These are phyloP conservation scores for Cordyceps sp. DNA, from an alignment of 2,329 filamentous ascomycete species.

Conservation along the genomic window DNA sequence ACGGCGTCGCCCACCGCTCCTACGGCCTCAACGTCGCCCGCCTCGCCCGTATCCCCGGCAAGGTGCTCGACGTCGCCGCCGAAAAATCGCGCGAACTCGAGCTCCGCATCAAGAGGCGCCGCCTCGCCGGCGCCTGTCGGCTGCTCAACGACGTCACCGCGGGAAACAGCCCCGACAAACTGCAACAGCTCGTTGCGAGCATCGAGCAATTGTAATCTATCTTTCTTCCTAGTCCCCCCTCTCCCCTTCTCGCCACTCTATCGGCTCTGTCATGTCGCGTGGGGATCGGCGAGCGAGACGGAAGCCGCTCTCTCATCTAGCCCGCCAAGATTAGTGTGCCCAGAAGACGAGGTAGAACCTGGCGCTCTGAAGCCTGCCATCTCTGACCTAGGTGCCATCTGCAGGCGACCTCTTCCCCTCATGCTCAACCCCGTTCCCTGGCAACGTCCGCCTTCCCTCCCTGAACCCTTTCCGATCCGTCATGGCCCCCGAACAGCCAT, in stretches of 20 bases:
- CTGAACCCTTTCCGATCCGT: too few relatives aligned
- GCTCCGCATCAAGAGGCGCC: constrained; percentile 46
- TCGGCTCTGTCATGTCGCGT: neutral
- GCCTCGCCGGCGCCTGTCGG: constrained; percentile 32
- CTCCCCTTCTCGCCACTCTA: neutral
- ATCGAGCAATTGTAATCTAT: constrained; percentile 30
- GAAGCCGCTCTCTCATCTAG: too few relatives aligned
- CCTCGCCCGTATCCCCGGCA: constrained; percentile 62
- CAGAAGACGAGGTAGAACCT: too few relatives aligned
- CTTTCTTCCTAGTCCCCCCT: too few relatives aligned
- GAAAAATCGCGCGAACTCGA: constrained; percentile 70
- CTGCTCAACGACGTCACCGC: constrained; percentile 25
- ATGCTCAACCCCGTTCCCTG: too few relatives aligned
- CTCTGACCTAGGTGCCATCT: too few relatives aligned
- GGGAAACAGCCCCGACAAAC: constrained; percentile 18
- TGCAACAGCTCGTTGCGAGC: constrained; percentile 35
- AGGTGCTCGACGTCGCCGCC: constrained; percentile 65
- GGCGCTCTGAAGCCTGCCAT: too few relatives aligned
- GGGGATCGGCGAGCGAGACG: too few relatives aligned
- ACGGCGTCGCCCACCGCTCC: constrained; percentile 81
- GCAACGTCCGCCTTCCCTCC: too few relatives aligned
- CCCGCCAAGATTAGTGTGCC: too few relatives aligned
- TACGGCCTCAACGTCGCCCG: constrained; percentile 91
- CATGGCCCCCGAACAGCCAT: too few relatives aligned
- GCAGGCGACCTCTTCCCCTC: too few relatives aligned